These are phyloP conservation scores for Talaromyces sp. DNA, from an alignment of 2,329 filamentous ascomycete genomes.

Conservation along the genomic window DNA sequence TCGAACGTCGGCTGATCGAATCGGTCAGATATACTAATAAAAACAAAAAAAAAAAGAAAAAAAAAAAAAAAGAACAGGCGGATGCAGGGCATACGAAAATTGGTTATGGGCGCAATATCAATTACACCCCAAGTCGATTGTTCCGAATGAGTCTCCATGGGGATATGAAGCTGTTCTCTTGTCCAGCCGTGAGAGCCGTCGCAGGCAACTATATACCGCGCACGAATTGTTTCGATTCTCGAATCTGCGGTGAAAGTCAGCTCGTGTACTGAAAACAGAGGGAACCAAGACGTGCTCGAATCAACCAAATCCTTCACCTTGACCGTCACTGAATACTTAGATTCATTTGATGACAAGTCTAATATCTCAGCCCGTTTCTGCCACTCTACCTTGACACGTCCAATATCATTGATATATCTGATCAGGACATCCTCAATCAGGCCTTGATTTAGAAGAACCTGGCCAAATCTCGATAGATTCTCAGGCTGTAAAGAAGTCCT, in stretches of 20 bases:
- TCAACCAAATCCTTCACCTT: neutral
- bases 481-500: neutral
- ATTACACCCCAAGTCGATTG: slow-evolving; percentile 43
- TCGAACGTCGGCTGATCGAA: slow-evolving; percentile 49
- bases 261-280: neutral
- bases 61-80: too few relatives aligned
- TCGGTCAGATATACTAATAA: neutral
- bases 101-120: slow-evolving; percentile 52
- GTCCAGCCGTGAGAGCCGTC: slow-evolving; percentile 68
- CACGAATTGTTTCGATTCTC: slow-evolving; percentile 38
- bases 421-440: slow-evolving; percentile 5
- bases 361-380: neutral
- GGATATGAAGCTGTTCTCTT: slow-evolving; percentile 54
- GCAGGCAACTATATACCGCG: slow-evolving; percentile 64
- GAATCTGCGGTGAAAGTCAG: neutral
- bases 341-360: neutral
- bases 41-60: too few relatives aligned
- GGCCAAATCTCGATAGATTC: neutral
- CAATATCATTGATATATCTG: neutral
- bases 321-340: neutral
- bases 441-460: slow-evolving; percentile 11
- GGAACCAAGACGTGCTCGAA: neutral
- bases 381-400: neutral
- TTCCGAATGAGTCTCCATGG: slow-evolving; percentile 53
- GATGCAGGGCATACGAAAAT: slow-evolving; percentile 45